Evolutionary conservation across 805 yeast genomes (phyloP).

Genomic region (Pichia insulana): DNA sequence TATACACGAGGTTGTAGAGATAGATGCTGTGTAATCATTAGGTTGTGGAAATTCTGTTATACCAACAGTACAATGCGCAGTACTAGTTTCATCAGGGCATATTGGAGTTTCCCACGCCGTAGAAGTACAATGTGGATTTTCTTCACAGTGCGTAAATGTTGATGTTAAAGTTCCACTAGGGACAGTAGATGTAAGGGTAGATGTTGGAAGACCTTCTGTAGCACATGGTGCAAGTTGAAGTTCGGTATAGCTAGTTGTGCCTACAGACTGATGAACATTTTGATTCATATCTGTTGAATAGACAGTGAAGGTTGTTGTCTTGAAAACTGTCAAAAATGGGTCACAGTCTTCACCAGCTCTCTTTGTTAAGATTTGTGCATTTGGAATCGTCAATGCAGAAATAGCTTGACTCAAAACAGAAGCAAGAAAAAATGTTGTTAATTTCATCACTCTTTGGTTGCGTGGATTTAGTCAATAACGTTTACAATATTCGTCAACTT

Average conservation of each 20-base stretch:
- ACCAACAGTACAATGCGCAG: slow-evolving; percentile 10
- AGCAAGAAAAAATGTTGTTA: background rate
- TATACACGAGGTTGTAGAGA: slow-evolving; percentile 13
- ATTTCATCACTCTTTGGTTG: too few relatives aligned
- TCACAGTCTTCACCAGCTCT: slow-evolving; percentile 1
- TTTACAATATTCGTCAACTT: too few relatives aligned
- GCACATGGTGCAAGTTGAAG: background rate
- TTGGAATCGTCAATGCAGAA: background rate
- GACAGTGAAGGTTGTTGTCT: background rate
- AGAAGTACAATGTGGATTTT: slow-evolving; percentile 11
- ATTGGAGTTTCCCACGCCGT: slow-evolving; percentile 10
- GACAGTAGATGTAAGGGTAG: background rate
- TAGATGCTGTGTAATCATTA: slow-evolving; percentile 3
- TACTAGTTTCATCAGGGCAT: slow-evolving; percentile 5
- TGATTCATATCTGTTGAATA: background rate
- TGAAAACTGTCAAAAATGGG: background rate
- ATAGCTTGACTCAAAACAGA: background rate
- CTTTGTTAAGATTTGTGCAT: background rate
- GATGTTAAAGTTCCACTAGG: slow-evolving; percentile 6
- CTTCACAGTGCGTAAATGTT: slow-evolving; percentile 12
- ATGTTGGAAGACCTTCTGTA: background rate
- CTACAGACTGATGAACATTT: background rate
- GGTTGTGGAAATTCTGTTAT: slow-evolving; percentile 5
- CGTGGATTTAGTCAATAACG: too few relatives aligned
- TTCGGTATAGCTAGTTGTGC: background rate